A percentile compares a stretch with the other conserved stretches of the same genome.
phyloP scores from a whole-genome alignment of 345 rosid genomes.

The Moringa oleifera region DNA sequence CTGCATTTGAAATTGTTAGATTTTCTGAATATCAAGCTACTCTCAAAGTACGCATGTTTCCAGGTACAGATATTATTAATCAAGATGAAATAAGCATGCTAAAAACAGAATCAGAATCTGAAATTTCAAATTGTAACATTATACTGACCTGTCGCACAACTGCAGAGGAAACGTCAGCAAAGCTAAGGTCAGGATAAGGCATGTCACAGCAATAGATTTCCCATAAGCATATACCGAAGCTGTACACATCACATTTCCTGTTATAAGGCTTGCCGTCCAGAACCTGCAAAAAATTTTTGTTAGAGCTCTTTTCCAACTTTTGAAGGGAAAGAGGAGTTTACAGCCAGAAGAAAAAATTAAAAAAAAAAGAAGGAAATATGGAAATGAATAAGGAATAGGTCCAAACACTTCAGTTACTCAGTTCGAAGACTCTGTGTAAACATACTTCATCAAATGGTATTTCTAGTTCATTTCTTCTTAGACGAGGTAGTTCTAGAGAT shows the following conservation, averaged over 20 bases:
- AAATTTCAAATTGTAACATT: background rate
- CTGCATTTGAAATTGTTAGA: too few relatives aligned
- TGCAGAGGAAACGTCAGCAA: slow-evolving; percentile 69
- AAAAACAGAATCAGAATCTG: background rate
- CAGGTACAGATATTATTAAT: background rate
- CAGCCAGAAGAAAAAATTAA: background rate
- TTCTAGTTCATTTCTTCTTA: background rate
- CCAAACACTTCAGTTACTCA: background rate
- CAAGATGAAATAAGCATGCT: background rate
- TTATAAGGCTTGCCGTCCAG: slow-evolving; percentile 82
- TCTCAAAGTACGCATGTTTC: background rate
- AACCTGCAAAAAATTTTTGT: slow-evolving; percentile 36
- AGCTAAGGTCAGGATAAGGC: slow-evolving; percentile 70
- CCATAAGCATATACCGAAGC: slow-evolving; percentile 86
- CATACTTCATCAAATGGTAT: background rate
- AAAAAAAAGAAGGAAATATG: too few relatives aligned
- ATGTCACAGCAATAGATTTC: slow-evolving; percentile 86
- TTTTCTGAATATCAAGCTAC: too few relatives aligned
- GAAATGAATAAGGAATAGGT: background rate
- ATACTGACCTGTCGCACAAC: slow-evolving; percentile 60
- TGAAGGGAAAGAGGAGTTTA: background rate
- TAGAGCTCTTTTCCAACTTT: slow-evolving; percentile 4
- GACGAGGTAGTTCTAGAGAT: background rate
- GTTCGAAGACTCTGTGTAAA: background rate
- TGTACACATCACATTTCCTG: slow-evolving; percentile 79